These are phyloP conservation scores for Geranium brycei DNA, from an alignment of 345 rosid species.

Conservation along the genomic window DNA sequence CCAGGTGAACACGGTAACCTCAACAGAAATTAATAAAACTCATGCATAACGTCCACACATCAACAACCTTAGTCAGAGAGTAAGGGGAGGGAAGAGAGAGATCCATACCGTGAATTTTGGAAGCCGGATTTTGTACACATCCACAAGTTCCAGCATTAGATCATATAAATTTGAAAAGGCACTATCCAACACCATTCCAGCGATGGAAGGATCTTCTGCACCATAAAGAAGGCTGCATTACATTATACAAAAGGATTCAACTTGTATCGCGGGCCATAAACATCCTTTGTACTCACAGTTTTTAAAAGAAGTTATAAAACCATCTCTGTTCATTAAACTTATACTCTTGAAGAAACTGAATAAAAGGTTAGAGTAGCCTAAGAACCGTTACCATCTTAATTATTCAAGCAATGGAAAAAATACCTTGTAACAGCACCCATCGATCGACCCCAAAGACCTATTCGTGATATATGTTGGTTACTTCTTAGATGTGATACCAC, in stretches of 20 bases:
- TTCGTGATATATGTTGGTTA: constrained; percentile 31
- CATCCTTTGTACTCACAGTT: too few relatives aligned
- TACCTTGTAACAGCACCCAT: constrained; percentile 49
- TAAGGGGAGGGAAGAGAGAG: background rate
- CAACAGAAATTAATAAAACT: too few relatives aligned
- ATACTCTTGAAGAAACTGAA: background rate
- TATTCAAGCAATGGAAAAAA: background rate
- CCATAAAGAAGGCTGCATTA: constrained; percentile 37
- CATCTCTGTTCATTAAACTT: background rate
- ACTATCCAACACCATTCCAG: constrained; percentile 47
- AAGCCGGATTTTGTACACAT: constrained; percentile 29
- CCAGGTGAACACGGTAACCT: too few relatives aligned
- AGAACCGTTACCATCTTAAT: background rate
- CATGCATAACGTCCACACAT: background rate
- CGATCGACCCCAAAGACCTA: constrained; percentile 45
- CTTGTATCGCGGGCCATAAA: too few relatives aligned
- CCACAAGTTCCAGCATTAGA: constrained; percentile 45
- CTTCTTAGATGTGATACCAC: constrained; percentile 32
- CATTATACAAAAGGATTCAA: background rate
- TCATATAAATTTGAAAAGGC: constrained; percentile 41
- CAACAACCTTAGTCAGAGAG: background rate
- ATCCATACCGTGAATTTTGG: constrained; percentile 36
- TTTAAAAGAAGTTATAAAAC: background rate
- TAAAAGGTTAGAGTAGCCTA: too few relatives aligned
- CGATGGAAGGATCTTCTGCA: constrained; percentile 39